Conservation (phyloP, 2,329 filamentous ascomycete genomes). For the Talaromyces sp. region DNA sequence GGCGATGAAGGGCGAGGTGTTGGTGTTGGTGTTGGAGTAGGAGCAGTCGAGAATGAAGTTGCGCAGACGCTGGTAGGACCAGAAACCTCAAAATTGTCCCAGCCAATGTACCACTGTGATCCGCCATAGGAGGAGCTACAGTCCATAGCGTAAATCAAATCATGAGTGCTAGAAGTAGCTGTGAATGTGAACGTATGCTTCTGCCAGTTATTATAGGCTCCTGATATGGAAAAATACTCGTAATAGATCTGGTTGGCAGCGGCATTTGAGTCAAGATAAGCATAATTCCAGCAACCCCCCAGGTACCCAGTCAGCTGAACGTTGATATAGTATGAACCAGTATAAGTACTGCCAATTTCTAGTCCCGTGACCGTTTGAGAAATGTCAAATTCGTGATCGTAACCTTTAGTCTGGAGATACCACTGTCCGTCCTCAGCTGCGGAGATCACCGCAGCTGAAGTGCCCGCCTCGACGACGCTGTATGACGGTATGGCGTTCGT, state of each 20-base stretch:
- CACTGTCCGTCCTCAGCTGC: slow-evolving; percentile 2
- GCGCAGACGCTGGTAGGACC: background rate
- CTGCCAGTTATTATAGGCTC: background rate
- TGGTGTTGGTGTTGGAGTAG: slow-evolving; percentile 6
- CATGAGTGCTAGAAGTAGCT: slow-evolving; percentile 2
- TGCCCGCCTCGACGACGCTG: background rate
- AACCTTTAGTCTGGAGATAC: slow-evolving; percentile 4
- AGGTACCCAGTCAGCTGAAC: background rate
- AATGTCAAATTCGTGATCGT: background rate
- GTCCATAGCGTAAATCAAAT: background rate
- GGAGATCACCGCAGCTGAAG: background rate
- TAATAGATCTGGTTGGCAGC: background rate
- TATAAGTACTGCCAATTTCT: slow-evolving; percentile 4
- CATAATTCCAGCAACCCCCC: background rate
- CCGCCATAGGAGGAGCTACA: background rate
- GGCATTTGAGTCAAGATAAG: background rate
- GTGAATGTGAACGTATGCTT: background rate
- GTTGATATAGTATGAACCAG: background rate
- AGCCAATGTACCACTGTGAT: background rate
- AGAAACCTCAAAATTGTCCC: slow-evolving; percentile 4
- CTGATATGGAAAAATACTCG: background rate
- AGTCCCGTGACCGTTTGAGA: slow-evolving; percentile 6
- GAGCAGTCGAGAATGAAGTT: slow-evolving; percentile 2
- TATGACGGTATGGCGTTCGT: background rate
- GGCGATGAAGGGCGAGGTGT: background rate